Evolutionary conservation across 176 grass and related monocot species (phyloP).

Genomic region (Juncus inflexus): DNA sequence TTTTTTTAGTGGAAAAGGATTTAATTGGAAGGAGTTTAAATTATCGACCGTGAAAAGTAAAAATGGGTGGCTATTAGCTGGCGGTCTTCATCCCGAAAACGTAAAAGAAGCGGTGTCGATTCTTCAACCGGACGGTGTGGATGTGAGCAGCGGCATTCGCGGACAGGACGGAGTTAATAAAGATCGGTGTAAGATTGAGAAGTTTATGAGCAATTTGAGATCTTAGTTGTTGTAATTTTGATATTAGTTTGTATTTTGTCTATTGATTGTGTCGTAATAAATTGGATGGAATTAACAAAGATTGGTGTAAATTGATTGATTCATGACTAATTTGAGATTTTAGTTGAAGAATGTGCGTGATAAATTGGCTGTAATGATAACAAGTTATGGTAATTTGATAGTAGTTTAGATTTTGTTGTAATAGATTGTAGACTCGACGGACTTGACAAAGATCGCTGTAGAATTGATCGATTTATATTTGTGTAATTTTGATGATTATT

Average conservation of each 20-base stretch:
- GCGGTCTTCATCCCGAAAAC: constrained; percentile 78
- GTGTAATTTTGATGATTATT: no score
- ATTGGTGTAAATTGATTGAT: no score
- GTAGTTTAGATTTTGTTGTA: no score
- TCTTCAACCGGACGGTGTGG: constrained; percentile 68
- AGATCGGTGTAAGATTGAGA: constrained; percentile 50
- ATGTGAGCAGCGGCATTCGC: constrained; percentile 92
- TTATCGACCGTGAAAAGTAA: constrained; percentile 54
- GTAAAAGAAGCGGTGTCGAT: constrained; percentile 51
- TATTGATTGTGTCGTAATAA: no score
- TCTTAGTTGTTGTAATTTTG: constrained; percentile 26
- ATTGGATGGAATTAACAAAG: no score
- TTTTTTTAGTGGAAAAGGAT: constrained; percentile 78
- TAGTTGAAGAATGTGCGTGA: no score
- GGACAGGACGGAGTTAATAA: constrained; percentile 61
- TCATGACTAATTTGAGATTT: no score
- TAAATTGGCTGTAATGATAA: no score
- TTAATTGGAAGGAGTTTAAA: constrained; percentile 54
- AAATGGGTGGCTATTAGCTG: constrained; percentile 87
- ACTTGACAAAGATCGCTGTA: no score
- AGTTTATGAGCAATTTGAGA: constrained; percentile 55
- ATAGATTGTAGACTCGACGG: no score
- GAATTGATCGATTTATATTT: no score
- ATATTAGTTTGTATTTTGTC: background rate
- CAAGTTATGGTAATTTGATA: no score